Base-by-base conservation (phyloP, 1,139 yeast species). In the Yamadazyma triangularis region DNA sequence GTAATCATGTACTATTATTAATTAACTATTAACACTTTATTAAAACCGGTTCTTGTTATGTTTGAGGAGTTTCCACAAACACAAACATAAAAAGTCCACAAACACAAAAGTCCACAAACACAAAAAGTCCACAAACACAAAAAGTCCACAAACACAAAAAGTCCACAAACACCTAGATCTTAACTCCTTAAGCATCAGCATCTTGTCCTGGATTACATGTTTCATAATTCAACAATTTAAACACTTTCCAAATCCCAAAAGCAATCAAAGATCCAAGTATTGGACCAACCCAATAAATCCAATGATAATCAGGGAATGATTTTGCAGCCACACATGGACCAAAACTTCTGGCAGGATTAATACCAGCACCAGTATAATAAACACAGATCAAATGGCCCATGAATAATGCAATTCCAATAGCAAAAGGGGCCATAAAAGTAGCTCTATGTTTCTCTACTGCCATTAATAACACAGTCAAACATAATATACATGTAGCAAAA, bases 251-350 rank as follows among this genome's bases (percentile, higher is more conserved):
- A 47, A 84, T 67, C 40, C 70, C 75, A 44, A 72, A 76, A 23
- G 95, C 82, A 47, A 85, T 55, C 33, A 68, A 42, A 5, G 91
- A 63, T 42, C 94, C 95, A 39, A 83, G 51, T 34, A 79, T 47
- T 40, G 95, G 95, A 36, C 95, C 95, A 35, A 87, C 74, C 93
- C 94, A 85, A 70, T 87, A 87, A 44, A 87, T 85, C 95, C 95
- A 87, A 69, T 79, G 88, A 63, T 87, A 86, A 50, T 54, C 58
- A 25, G 95, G 94, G 79, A 87, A 87, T 23, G 73, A 65, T 36
- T 60, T 64, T 35, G 73, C 72, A 36, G 89, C 94, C 38, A 85
- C 69, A 55, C 80, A 73, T 33, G 95, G 94, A 51, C 96, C 96
- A 40, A 87, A 75, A 20, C 87, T 67, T 67, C 96, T 79, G 29